These are phyloP conservation scores for Vaccinium corymbosum DNA, from an alignment of 148 eudicot genomes.

Conservation along the genomic window DNA sequence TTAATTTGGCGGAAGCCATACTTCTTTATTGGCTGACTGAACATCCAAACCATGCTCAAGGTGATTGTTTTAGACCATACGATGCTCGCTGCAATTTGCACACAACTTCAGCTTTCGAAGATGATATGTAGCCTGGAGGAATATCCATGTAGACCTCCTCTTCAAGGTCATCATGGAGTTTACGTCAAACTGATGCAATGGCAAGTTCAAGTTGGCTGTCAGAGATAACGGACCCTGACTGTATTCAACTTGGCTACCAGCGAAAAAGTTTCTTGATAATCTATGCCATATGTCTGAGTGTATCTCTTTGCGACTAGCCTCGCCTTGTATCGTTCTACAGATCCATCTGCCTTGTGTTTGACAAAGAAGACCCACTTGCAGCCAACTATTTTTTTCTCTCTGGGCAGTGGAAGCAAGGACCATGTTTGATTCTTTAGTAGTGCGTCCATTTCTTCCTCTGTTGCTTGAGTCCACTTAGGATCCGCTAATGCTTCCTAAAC, in stretches of 20 bases:
- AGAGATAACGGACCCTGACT: not conserved
- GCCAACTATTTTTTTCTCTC: not conserved
- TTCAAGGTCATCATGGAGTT: not conserved
- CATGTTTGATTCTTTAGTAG: not conserved
- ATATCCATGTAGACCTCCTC: not conserved
- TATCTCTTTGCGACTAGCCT: not conserved
- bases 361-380: not conserved
- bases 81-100: not conserved
- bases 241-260: not conserved
- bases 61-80: not conserved
- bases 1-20: not conserved
- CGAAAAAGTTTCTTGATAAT: not conserved
- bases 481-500: too few relatives aligned
- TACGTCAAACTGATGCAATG: not conserved
- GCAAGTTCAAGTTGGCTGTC: not conserved
- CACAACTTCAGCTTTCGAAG: not conserved
- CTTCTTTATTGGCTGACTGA: not conserved
- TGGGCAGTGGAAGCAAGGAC: not conserved
- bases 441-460: not conserved
- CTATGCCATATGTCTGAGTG: not conserved
- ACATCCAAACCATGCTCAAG: not conserved
- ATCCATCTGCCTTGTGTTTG: not conserved
- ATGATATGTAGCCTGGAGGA: not conserved
- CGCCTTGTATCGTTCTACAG: not conserved
- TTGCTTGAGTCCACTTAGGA: too few relatives aligned